A percentile compares a stretch with the other conserved stretches of the same genome.
Conservation (phyloP, 2,329 filamentous ascomycete species). For the Trichophyton verrucosum region DNA sequence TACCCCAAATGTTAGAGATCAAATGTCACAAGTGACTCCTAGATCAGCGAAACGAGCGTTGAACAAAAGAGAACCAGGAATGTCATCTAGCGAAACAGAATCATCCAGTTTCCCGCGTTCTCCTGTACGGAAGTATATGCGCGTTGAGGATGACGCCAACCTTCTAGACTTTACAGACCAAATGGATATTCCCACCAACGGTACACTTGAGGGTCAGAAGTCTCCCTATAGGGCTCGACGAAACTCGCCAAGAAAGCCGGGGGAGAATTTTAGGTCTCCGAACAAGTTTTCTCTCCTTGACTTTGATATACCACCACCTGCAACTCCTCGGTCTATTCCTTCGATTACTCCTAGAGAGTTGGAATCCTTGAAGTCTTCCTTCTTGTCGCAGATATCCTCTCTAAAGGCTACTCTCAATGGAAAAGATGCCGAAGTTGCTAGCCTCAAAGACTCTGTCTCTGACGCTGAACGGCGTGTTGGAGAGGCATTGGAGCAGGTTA, state of each 20-base stretch:
- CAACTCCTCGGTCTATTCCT: slow-evolving; percentile 82
- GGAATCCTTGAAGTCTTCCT: slow-evolving; percentile 80
- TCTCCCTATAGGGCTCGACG: slow-evolving; percentile 24
- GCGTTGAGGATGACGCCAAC: slow-evolving; percentile 54
- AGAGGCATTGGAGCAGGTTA: slow-evolving; percentile 67
- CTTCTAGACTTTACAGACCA: slow-evolving; percentile 84
- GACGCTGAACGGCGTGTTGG: slow-evolving; percentile 90
- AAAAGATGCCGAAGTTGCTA: slow-evolving; percentile 81
- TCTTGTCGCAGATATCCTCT: slow-evolving; percentile 87
- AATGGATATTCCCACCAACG: slow-evolving; percentile 37
- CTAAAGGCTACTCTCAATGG: slow-evolving; percentile 83
- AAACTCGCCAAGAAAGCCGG: slow-evolving; percentile 32
- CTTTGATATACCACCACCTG: slow-evolving; percentile 86
- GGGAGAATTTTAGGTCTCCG: slow-evolving; percentile 26
- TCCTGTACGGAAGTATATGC: slow-evolving; percentile 38
- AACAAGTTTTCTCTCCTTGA: slow-evolving; percentile 62
- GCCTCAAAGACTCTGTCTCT: slow-evolving; percentile 71
- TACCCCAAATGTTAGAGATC: slow-evolving; percentile 21
- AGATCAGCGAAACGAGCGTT: slow-evolving; percentile 32
- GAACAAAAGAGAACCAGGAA: slow-evolving; percentile 21
- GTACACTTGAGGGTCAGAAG: slow-evolving; percentile 20
- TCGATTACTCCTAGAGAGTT: slow-evolving; percentile 84
- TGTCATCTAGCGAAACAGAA: slow-evolving; percentile 21
- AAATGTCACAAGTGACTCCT: slow-evolving; percentile 14
- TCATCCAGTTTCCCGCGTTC: slow-evolving; percentile 31